These are phyloP conservation scores for Saccharum officinarum DNA, from an alignment of 176 grass and related monocot genomes.

Conservation along the genomic window DNA sequence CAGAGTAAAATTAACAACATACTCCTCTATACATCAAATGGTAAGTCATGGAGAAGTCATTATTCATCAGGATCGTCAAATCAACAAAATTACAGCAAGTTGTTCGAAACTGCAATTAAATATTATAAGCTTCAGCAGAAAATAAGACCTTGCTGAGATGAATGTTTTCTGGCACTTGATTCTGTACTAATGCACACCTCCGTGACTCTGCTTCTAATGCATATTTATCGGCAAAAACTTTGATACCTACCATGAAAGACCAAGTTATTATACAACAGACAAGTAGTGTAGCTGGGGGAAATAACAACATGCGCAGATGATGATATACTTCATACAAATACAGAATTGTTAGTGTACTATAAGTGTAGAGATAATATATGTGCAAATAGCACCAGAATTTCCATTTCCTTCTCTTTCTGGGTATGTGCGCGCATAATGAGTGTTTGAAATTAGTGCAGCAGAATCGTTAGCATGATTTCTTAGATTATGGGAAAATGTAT, in stretches of 20 bases:
- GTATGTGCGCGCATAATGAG: neutral
- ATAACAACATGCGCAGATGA: neutral
- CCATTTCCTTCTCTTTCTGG: neutral
- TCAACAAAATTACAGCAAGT: slow-evolving; percentile 5
- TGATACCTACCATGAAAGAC: slow-evolving; percentile 54
- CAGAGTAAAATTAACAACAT: slow-evolving; percentile 20
- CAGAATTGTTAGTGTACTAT: neutral
- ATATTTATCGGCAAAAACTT: slow-evolving; percentile 67
- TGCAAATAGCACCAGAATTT: neutral
- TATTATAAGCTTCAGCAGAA: neutral
- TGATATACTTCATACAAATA: neutral
- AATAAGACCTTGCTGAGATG: slow-evolving; percentile 61
- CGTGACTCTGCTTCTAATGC: slow-evolving; percentile 72
- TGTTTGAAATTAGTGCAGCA: neutral
- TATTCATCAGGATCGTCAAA: slow-evolving; percentile 10
- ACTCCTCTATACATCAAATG: slow-evolving; percentile 3
- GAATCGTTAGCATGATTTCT: slow-evolving; percentile 7
- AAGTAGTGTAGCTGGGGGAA: slow-evolving; percentile 14
- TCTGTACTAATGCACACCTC: slow-evolving; percentile 58
- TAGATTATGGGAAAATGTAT: slow-evolving; percentile 7
- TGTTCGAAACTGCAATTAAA: slow-evolving; percentile 19
- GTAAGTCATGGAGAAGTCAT: slow-evolving; percentile 11
- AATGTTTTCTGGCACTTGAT: slow-evolving; percentile 61
- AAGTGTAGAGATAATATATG: slow-evolving; percentile 14
- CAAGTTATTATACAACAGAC: neutral